These are phyloP conservation scores for Rutstroemia sydowiana DNA, from an alignment of 2,329 filamentous ascomycete species.

Conservation along the genomic window DNA sequence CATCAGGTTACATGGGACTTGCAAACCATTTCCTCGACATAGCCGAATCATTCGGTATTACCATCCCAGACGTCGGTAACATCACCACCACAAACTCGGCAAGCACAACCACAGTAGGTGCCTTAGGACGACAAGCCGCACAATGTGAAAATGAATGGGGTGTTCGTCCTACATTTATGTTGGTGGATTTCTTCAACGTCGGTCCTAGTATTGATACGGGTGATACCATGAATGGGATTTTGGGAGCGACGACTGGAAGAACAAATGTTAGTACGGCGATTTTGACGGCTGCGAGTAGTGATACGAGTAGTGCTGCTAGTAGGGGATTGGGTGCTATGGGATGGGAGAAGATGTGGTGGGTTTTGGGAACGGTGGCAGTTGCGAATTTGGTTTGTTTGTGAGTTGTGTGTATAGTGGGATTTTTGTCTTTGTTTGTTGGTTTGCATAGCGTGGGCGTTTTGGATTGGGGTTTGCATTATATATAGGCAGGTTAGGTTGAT, in stretches of 20 bases:
- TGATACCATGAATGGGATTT: conserved; percentile 57
- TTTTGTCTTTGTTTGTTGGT: no score
- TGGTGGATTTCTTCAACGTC: conserved; percentile 75
- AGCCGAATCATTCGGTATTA: conserved; percentile 44
- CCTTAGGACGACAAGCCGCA: conserved; percentile 45
- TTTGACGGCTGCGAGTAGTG: conserved; percentile 11
- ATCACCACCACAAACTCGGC: conserved; percentile 60
- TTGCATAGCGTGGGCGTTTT: not conserved
- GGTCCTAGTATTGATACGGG: conserved; percentile 63
- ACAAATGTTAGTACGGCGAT: conserved; percentile 19
- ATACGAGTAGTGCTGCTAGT: not conserved
- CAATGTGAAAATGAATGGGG: conserved; percentile 52
- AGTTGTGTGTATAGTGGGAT: not conserved
- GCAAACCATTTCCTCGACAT: conserved; percentile 77
- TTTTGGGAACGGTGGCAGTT: not conserved
- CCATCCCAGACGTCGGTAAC: conserved; percentile 53
- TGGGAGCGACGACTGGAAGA: conserved; percentile 17
- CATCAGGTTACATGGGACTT: conserved; percentile 56
- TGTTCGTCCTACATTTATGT: conserved; percentile 60
- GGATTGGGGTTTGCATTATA: no score
- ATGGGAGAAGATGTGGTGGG: not conserved
- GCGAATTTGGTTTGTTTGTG: not conserved
- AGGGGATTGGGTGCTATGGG: not conserved
- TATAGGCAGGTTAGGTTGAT: no score
- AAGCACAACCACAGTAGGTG: conserved; percentile 37